Evolutionary conservation across 2,329 filamentous ascomycete species (phyloP), one percentile per base, ranked within the genome.

Genomic region (Aspergillus versicolor): DNA sequence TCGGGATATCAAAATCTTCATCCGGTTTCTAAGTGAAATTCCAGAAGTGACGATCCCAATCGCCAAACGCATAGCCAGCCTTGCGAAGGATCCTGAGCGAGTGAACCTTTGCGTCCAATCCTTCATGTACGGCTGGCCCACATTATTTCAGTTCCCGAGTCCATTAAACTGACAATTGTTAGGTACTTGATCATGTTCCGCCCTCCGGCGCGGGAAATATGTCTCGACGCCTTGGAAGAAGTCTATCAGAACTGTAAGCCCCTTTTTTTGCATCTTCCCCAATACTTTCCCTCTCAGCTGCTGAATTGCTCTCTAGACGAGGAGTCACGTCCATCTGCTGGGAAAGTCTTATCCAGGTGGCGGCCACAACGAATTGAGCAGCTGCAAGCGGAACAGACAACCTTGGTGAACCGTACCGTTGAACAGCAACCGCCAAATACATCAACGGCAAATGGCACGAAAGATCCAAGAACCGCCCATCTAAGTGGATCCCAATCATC

Each of bases 1-100:
- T 2, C 89, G 91, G 59, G 94, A 99, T 71, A 71, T 66, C 45
- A 93, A 94, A 73, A 84, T 96, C 21, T 79, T 99, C 55, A 92
- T 95, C 27, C 86, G 94, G 37, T 96, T 97, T 70, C 77, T 99
- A 44, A 92, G 91, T 49, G 94, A 99, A 73, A 87, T 99, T 34
- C 94, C 94, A 0, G 87, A 89, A 42, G 80, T 99, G 34, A 91
- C 87, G 59, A 74, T 79, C 34, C 81, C 83, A 11, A 86, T 97
- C 60, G 81, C 97, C 2, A 81, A 87, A 46, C 84, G 89, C 49
- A 86, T 97, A 37, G 82, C 82, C 64, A 82, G 80, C 58, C 76
- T 88, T 56, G 84, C 85, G 1, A 80, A 82, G 63, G 85, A 88
- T 69, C 85, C 85, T 0, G 85, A 88, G 65, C 77, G 85, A 47